Percentiles rank a stretch among this genome's conserved stretches.
phyloP scores from a whole-genome alignment of 257 asterid genomes.

The Linaria vulgaris region DNA sequence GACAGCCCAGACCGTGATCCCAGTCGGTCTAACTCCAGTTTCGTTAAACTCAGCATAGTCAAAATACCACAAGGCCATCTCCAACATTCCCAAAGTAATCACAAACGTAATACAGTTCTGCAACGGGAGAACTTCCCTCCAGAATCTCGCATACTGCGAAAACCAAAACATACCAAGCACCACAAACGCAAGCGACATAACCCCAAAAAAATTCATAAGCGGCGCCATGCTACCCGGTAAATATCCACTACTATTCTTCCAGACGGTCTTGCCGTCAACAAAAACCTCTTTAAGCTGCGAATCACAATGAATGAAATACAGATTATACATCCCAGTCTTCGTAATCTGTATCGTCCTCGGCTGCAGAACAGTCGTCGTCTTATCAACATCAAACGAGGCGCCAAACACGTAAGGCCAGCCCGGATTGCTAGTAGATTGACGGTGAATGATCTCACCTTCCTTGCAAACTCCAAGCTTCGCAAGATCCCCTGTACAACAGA shows the following conservation, averaged over 20 bases:
- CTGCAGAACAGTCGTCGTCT: slow-evolving; percentile 47
- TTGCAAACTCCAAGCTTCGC: slow-evolving; percentile 93
- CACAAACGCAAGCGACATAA: slow-evolving; percentile 86
- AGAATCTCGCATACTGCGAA: slow-evolving; percentile 83
- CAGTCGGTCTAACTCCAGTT: slow-evolving; percentile 81
- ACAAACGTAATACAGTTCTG: slow-evolving; percentile 88
- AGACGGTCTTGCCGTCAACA: slow-evolving; percentile 79
- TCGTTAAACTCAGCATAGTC: slow-evolving; percentile 90
- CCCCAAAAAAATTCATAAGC: slow-evolving; percentile 76
- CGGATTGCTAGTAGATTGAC: slow-evolving; percentile 69
- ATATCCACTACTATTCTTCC: slow-evolving; percentile 95
- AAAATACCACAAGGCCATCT: slow-evolving; percentile 94
- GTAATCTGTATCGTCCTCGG: slow-evolving; percentile 70
- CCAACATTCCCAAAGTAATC: slow-evolving; percentile 89
- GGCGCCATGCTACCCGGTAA: slow-evolving; percentile 99
- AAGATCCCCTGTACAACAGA: slow-evolving; percentile 88
- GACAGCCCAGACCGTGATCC: slow-evolving; percentile 92
- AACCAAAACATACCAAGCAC: slow-evolving; percentile 91
- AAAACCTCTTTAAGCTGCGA: slow-evolving; percentile 63
- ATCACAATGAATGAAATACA: slow-evolving; percentile 91
- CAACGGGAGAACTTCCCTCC: slow-evolving; percentile 88
- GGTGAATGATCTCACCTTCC: slow-evolving; percentile 75
- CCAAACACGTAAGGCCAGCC: slow-evolving; percentile 93
- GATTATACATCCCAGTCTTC: slow-evolving; percentile 90
- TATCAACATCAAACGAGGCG: slow-evolving; percentile 59